These are phyloP conservation scores for Penicillium sp. DNA, from an alignment of 2,329 filamentous ascomycete genomes.

Conservation along the genomic window DNA sequence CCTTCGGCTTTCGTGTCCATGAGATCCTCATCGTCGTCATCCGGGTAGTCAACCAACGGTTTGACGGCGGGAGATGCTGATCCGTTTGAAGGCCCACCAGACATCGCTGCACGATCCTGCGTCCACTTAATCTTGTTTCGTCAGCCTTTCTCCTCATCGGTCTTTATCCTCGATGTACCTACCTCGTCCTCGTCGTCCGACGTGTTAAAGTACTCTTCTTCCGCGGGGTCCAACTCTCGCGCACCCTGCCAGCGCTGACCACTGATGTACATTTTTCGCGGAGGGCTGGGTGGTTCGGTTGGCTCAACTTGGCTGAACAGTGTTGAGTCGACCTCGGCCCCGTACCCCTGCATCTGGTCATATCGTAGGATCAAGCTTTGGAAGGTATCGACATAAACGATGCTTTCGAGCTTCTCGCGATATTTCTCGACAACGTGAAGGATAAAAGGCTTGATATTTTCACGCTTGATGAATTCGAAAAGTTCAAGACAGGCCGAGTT, in stretches of 20 bases:
- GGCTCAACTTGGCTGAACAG: conserved; percentile 67
- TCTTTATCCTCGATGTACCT: conserved; percentile 10
- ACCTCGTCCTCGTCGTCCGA: conserved; percentile 79
- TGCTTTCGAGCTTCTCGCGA: conserved; percentile 67
- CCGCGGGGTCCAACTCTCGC: conserved; percentile 76
- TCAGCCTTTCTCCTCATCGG: not conserved
- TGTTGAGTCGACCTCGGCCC: conserved; percentile 57
- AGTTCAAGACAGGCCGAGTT: conserved; percentile 92
- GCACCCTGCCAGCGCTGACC: conserved; percentile 65
- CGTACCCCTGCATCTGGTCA: conserved; percentile 71
- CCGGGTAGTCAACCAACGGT: conserved; percentile 85
- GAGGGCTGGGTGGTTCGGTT: conserved; percentile 54
- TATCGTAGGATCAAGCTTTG: conserved; percentile 69
- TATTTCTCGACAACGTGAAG: conserved; percentile 81
- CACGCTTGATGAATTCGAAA: conserved; percentile 83
- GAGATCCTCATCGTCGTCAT: conserved; percentile 75
- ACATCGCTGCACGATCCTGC: conserved; percentile 36
- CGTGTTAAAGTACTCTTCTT: conserved; percentile 91
- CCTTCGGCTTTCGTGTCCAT: conserved; percentile 54
- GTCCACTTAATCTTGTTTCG: conserved; percentile 29
- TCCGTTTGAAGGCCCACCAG: conserved; percentile 53
- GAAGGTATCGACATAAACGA: conserved; percentile 85
- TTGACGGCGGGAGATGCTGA: conserved; percentile 58
- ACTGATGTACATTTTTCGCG: conserved; percentile 48
- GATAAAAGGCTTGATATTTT: conserved; percentile 75